Conservation (phyloP, 208 protist species). For the Leishmania mexicana region DNA sequence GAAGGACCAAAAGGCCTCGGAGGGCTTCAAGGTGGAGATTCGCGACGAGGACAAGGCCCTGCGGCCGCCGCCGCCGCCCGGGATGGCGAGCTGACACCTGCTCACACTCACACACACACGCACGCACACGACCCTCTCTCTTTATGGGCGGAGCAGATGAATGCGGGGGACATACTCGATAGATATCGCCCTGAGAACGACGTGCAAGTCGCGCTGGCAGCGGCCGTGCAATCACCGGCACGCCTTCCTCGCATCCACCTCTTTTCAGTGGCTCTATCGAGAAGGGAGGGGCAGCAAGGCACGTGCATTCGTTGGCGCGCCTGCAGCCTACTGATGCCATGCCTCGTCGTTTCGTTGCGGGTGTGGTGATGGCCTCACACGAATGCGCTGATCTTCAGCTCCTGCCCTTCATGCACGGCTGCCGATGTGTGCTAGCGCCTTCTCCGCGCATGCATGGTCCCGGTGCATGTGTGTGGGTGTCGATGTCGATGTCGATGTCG, state of each 20-base stretch:
- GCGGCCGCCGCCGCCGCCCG: slow-evolving; percentile 79
- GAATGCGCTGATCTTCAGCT: neutral
- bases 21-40: slow-evolving; percentile 73
- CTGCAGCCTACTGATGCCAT: too few species aligned
- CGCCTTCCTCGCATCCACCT: neutral
- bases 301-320: neutral
- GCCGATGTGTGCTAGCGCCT: neutral
- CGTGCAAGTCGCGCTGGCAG: neutral
- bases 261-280: too few species aligned
- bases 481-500: too few species aligned
- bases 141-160: neutral
- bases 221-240: neutral
- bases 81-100: slow-evolving; percentile 33
- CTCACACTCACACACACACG: neutral
- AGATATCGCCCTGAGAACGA: neutral
- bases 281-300: too few species aligned
- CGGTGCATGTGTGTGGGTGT: too few species aligned
- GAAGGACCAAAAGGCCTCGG: slow-evolving; percentile 58
- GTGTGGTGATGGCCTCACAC: neutral
- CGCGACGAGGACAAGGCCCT: slow-evolving; percentile 80
- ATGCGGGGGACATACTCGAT: neutral
- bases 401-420: neutral
- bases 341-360: neutral
- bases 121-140: neutral
- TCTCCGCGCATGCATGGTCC: neutral